phyloP scores from a whole-genome alignment of 257 asterid species.

The Thymus mandschuricus region DNA sequence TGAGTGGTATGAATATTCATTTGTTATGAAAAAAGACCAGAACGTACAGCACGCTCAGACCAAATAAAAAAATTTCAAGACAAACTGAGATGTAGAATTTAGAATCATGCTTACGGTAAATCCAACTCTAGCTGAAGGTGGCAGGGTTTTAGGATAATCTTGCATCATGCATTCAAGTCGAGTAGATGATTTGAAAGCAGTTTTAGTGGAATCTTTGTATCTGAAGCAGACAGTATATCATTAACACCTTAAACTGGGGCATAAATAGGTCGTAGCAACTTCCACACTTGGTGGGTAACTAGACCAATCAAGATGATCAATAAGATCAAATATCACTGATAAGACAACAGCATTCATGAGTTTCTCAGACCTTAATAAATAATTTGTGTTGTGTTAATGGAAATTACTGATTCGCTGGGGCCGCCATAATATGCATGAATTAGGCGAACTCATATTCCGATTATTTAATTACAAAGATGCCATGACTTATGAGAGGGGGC shows the following conservation, averaged over 20 bases:
- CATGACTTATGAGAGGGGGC: constrained; percentile 20
- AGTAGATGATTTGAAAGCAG: constrained; percentile 93
- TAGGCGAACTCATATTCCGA: background rate
- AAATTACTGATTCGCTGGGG: background rate
- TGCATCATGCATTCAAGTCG: constrained; percentile 99
- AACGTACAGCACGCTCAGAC: constrained; percentile 21
- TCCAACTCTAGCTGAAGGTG: constrained; percentile 96
- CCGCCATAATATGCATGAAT: background rate
- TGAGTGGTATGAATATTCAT: constrained; percentile 32
- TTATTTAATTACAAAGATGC: constrained; percentile 1
- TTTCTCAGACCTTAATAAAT: background rate
- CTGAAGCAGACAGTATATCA: constrained; percentile 48
- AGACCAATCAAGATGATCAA: constrained; percentile 13
- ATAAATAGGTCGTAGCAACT: background rate
- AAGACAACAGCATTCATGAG: background rate
- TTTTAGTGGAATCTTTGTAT: constrained; percentile 89
- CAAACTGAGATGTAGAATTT: constrained; percentile 12
- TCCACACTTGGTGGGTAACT: too few relatives aligned
- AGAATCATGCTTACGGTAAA: constrained; percentile 74
- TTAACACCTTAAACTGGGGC: constrained; percentile 21
- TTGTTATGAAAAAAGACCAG: constrained; percentile 4
- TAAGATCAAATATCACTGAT: constrained; percentile 7
- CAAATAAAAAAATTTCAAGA: background rate
- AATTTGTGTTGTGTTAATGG: background rate
- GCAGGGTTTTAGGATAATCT: constrained; percentile 95